Evolutionary conservation across 345 rosid genomes (phyloP).

Genomic region (Gynandropsis gynandra): DNA sequence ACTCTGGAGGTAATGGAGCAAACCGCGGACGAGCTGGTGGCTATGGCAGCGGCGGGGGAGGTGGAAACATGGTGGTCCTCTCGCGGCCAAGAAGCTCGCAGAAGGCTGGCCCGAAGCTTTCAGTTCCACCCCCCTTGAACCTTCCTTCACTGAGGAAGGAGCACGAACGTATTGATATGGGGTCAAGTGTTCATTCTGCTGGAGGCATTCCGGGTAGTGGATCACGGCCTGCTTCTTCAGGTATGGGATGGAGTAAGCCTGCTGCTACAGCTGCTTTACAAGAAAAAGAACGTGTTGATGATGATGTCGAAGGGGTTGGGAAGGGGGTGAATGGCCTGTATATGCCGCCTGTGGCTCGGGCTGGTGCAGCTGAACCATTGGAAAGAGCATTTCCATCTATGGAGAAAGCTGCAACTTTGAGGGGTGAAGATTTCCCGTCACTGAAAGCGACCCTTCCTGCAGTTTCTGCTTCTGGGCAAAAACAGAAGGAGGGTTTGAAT

Average conservation of each 20-base stretch:
- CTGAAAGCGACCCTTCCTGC: conserved; percentile 66
- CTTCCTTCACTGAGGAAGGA: conserved; percentile 87
- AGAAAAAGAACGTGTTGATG: conserved; percentile 46
- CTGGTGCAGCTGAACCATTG: conserved; percentile 34
- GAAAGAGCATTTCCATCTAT: conserved; percentile 21
- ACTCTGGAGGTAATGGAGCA: conserved; percentile 38
- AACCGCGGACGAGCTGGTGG: conserved; percentile 40
- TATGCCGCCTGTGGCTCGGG: conserved; percentile 44
- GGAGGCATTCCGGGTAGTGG: conserved; percentile 70
- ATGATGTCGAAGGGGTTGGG: conserved; percentile 45
- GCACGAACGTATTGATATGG: conserved; percentile 77
- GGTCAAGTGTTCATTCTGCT: conserved; percentile 49
- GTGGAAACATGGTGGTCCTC: conserved; percentile 86
- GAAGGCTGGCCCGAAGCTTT: conserved; percentile 81
- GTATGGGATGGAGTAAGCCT: conserved; percentile 92
- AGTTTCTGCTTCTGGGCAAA: conserved; percentile 44
- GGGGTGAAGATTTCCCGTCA: conserved; percentile 96
- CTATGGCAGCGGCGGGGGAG: conserved; percentile 46
- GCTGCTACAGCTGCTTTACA: conserved; percentile 36
- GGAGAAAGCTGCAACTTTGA: conserved; percentile 63
- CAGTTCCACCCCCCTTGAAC: conserved; percentile 99
- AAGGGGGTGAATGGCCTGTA: conserved; percentile 39
- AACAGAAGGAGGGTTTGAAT: conserved; percentile 63
- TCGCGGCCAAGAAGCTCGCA: conserved; percentile 92
- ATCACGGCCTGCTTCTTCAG: conserved; percentile 66